Percentiles rank a stretch among this genome's conserved stretches.
phyloP scores from a whole-genome alignment of 2,329 filamentous ascomycete species.

The Exophiala sideris region DNA sequence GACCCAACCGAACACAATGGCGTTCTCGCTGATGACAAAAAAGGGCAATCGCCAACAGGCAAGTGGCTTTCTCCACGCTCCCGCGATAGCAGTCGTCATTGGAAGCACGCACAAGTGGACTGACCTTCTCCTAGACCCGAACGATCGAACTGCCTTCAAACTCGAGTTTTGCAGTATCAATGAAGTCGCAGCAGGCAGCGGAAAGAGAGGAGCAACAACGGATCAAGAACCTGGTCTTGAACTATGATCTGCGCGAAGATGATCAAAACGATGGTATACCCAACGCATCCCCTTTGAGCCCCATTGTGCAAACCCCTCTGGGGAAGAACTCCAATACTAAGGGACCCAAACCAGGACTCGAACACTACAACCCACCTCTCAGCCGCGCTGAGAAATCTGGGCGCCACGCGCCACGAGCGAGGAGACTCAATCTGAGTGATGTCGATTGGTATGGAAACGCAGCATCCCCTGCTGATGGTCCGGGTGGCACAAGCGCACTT shows the following conservation, averaged over 20 bases:
- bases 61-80: slow-evolving; percentile 25
- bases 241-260: slow-evolving; percentile 86
- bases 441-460: slow-evolving; percentile 79
- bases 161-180: slow-evolving; percentile 90
- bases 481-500: slow-evolving; percentile 10
- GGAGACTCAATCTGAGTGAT: slow-evolving; percentile 92
- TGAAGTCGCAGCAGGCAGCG: slow-evolving; percentile 92
- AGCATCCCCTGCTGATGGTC: slow-evolving; percentile 1
- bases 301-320: slow-evolving; percentile 35
- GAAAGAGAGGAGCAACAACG: slow-evolving; percentile 95
- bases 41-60: slow-evolving; percentile 94
- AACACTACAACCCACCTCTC: slow-evolving; percentile 41
- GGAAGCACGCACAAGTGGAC: neutral
- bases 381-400: slow-evolving; percentile 53
- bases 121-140: slow-evolving; percentile 62
- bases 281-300: slow-evolving; percentile 35
- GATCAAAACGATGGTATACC: slow-evolving; percentile 75
- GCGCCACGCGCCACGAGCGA: slow-evolving; percentile 72
- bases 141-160: slow-evolving; percentile 83
- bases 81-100: neutral
- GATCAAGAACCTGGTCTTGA: slow-evolving; percentile 96
- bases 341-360: slow-evolving; percentile 35
- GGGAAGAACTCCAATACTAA: slow-evolving; percentile 35
- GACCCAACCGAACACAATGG: slow-evolving; percentile 66
- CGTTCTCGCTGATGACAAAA: slow-evolving; percentile 93